Percentiles rank a stretch among this genome's conserved stretches.
Evolutionary conservation across 2,329 filamentous ascomycete species (phyloP).

Genomic region (Blastomyces parvus): DNA sequence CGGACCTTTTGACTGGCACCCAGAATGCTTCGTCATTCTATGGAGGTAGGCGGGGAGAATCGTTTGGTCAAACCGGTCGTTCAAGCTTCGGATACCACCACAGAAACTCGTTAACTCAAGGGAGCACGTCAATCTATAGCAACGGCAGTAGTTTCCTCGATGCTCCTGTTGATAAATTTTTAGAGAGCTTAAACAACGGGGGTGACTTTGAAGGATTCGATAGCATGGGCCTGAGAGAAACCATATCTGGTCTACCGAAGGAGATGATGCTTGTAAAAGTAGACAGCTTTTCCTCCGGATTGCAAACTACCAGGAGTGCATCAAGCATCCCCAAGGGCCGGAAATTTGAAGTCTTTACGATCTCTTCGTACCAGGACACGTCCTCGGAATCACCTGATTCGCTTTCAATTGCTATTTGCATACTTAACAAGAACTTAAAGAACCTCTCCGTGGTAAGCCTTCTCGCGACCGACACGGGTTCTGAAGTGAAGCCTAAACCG

Average conservation of each 20-base stretch:
- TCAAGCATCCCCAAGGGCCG: conserved; percentile 21
- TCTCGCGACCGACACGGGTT: conserved; percentile 31
- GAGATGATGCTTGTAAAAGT: conserved; percentile 65
- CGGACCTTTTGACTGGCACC: conserved; percentile 53
- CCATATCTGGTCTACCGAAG: conserved; percentile 60
- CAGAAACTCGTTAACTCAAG: conserved; percentile 48
- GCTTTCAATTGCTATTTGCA: conserved; percentile 44
- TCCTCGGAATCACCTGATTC: conserved; percentile 25
- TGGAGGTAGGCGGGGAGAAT: conserved; percentile 57
- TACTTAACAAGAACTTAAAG: conserved; percentile 60
- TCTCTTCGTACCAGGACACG: conserved; percentile 41
- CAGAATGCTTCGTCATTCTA: conserved; percentile 28
- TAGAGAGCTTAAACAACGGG: conserved; percentile 57
- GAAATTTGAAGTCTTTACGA: conserved; percentile 50
- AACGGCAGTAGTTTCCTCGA: conserved; percentile 55
- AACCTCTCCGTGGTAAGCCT: conserved; percentile 59
- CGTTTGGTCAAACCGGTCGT: conserved; percentile 58
- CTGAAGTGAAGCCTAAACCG: conserved; percentile 13
- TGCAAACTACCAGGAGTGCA: conserved; percentile 24
- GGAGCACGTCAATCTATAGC: conserved; percentile 38
- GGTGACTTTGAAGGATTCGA: conserved; percentile 59
- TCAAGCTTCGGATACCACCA: conserved; percentile 49
- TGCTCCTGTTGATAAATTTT: conserved; percentile 56
- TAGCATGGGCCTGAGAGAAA: conserved; percentile 62
- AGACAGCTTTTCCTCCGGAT: conserved; percentile 54